A percentile compares a stretch with the other conserved stretches of the same genome.
Evolutionary conservation across 495 filamentous ascomycete genomes (phyloP).

Genomic region (Gamarada debralockiae): DNA sequence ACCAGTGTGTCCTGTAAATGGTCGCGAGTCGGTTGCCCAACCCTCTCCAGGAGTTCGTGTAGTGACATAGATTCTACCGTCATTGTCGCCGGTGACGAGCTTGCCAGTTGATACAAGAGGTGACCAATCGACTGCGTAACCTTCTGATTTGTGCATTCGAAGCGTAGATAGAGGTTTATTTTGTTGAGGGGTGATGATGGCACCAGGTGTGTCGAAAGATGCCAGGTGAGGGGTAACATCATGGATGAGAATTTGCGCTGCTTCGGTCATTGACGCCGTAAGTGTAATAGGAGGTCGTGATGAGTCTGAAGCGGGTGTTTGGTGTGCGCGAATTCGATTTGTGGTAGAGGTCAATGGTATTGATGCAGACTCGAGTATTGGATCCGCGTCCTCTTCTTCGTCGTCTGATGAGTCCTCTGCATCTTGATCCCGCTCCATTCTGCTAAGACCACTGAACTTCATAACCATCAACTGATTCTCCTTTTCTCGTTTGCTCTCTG

Average conservation of each 20-base stretch:
- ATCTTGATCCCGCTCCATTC: conserved; percentile 67
- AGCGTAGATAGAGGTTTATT: conserved; percentile 84
- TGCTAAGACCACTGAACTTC: conserved; percentile 87
- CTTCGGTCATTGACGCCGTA: conserved; percentile 89
- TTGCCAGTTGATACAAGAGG: conserved; percentile 68
- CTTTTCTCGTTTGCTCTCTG: conserved; percentile 63
- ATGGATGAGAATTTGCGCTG: conserved; percentile 83
- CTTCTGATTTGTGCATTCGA: conserved; percentile 86
- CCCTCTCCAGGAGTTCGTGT: conserved; percentile 80
- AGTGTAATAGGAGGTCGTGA: conserved; percentile 71
- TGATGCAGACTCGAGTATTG: conserved; percentile 87
- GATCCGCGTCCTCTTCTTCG: conserved; percentile 74
- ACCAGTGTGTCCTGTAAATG: conserved; percentile 77
- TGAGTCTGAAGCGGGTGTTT: conserved; percentile 64
- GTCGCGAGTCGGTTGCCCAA: conserved; percentile 76
- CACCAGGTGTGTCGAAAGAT: conserved; percentile 86
- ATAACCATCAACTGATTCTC: conserved; percentile 94
- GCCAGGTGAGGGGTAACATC: conserved; percentile 82
- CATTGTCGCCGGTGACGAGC: conserved; percentile 86
- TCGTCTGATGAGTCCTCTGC: conserved; percentile 67
- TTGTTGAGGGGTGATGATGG: conserved; percentile 69
- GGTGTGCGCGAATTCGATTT: conserved; percentile 85
- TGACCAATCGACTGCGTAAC: conserved; percentile 95
- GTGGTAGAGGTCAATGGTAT: conserved; percentile 83
- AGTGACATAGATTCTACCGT: conserved; percentile 83